Evolutionary conservation across 2,329 filamentous ascomycete species (phyloP), one percentile per base, ranked within the genome.

Genomic region (Cordyceps javanica): DNA sequence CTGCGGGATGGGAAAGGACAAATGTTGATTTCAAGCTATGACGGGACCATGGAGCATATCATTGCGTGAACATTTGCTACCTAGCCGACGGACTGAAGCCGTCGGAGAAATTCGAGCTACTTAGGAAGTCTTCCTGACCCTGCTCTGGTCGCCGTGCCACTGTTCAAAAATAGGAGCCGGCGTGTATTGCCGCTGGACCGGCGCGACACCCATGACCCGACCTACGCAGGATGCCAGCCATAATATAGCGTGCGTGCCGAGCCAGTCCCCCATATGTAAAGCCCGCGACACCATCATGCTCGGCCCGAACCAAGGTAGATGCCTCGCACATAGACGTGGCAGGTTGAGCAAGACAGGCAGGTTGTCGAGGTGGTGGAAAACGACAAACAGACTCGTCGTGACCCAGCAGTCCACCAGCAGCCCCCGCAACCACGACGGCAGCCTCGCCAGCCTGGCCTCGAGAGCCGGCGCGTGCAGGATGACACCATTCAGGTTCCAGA

Each of bases 1-100:
- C 78, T 1, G 74, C 75, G 1, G 88, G 87, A 6, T 87, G 88
- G 82, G 89, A 92, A 69, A 85, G 86, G 70, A 79, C 77, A 3
- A 89, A 86, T 66, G 80, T 77, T 4, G 88, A 91, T 67, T 93
- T 94, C 66, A 94, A 94, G 70, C 73, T 94, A 28, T 55, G 3
- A 48, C n/a, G 2, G 30, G 19, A 28, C 13, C 13, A 42, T 41
- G 16, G 4, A 8, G 13, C 34, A 19, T 1, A 25, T 50, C n/a
- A n/a, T 49, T 19, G 19, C 26, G 13, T 14, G 25, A 30, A n/a
- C 16, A 46, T 30, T 28, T 19, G 16, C 36, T 38, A 9, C 36
- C n/a, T n/a, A n/a, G n/a, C n/a, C n/a, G n/a, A n/a, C n/a, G n/a
- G n/a, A n/a, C n/a, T 32, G n/a, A 30, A 10, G 14, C 5, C 36